Percentiles rank a stretch among this genome's conserved stretches.
phyloP scores from a whole-genome alignment of 208 protist species.

The Leishmania gerbilli region DNA sequence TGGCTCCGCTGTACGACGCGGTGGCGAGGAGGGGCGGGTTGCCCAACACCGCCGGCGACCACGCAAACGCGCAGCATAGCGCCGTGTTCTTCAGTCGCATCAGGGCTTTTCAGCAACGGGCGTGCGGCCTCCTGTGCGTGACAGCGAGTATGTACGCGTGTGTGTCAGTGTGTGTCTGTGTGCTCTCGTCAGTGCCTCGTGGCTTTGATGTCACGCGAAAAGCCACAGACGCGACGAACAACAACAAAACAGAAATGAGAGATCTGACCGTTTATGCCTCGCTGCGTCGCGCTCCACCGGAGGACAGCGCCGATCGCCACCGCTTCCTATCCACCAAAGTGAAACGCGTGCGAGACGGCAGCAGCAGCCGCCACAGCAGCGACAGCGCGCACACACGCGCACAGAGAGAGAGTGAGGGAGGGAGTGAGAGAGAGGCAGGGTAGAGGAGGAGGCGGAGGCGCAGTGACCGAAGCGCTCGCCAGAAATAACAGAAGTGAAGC shows the following conservation, averaged over 20 bases:
- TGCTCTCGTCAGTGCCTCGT: not conserved
- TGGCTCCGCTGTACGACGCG: constrained; percentile 63
- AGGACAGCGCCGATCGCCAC: too few species aligned
- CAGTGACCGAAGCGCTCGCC: not conserved
- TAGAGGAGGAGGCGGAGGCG: not conserved
- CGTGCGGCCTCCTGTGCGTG: not conserved
- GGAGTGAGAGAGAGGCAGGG: not conserved
- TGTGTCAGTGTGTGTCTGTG: not conserved
- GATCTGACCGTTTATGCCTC: too few species aligned
- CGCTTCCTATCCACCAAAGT: too few species aligned
- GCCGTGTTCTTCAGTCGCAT: constrained; percentile 73
- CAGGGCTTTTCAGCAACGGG: not conserved
- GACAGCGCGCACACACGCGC: not conserved
- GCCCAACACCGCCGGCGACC: constrained; percentile 60
- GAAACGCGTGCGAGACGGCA: too few species aligned
- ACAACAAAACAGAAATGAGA: not conserved
- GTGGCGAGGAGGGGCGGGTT: constrained; percentile 67
- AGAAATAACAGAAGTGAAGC: constrained; percentile 9
- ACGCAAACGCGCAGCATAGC: constrained; percentile 75
- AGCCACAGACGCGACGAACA: constrained; percentile 1
- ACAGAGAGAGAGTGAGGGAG: not conserved
- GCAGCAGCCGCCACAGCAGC: not conserved
- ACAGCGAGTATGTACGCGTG: not conserved
- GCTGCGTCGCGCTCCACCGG: too few species aligned
- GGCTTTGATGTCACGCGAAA: not conserved